Evolutionary conservation across 75 land plant genomes (phyloP).

Genomic region (Sequoiadendron giganteum): DNA sequence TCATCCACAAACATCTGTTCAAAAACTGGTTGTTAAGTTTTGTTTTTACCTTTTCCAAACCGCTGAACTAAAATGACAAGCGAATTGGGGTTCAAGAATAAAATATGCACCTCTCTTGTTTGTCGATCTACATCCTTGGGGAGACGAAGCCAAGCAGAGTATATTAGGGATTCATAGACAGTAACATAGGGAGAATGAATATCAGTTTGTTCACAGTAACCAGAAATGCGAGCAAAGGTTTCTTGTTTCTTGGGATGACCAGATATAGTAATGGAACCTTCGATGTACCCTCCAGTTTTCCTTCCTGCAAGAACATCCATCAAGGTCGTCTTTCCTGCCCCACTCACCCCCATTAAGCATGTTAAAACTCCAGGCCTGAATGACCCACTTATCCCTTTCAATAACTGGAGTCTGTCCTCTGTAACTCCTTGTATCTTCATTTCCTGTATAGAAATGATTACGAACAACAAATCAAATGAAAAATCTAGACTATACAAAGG

Average conservation of each 20-base stretch:
- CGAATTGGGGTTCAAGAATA: too few relatives aligned
- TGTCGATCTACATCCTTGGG: too few relatives aligned
- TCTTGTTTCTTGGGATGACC: conserved; percentile 70
- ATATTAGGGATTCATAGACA: too few relatives aligned
- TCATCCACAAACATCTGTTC: too few relatives aligned
- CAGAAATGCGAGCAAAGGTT: too few relatives aligned
- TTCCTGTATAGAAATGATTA: conserved; percentile 33
- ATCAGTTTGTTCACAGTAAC: too few relatives aligned
- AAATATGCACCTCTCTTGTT: too few relatives aligned
- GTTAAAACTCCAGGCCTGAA: conserved; percentile 79
- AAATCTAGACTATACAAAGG: neutral
- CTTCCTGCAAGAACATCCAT: conserved; percentile 35
- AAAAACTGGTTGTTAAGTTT: too few relatives aligned
- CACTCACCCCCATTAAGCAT: conserved; percentile 78
- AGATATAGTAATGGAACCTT: conserved; percentile 53
- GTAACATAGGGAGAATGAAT: too few relatives aligned
- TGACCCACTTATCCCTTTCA: conserved; percentile 59
- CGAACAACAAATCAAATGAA: neutral
- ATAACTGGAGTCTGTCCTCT: conserved; percentile 53
- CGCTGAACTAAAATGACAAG: too few relatives aligned
- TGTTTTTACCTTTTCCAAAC: too few relatives aligned
- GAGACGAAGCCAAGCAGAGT: too few relatives aligned
- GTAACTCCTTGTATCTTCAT: conserved; percentile 60
- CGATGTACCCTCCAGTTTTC: conserved; percentile 79
- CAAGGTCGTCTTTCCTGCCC: conserved; percentile 3